Evolutionary conservation across 2,329 filamentous ascomycete species (phyloP).

Genomic region (Sphaerostilbella broomeana): DNA sequence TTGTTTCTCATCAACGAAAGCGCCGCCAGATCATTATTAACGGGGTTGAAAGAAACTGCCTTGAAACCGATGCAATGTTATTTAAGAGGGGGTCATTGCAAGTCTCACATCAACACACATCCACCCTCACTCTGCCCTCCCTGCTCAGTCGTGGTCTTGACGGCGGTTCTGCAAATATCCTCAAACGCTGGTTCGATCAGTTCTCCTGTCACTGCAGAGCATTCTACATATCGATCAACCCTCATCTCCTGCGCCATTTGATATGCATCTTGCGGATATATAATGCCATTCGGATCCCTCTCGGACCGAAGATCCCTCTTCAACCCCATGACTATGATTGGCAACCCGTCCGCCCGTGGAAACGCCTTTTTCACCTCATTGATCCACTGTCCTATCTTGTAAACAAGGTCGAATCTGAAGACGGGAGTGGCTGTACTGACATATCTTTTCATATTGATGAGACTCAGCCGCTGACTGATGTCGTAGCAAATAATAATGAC

Average conservation of each 20-base stretch:
- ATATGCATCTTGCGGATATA: conserved; percentile 56
- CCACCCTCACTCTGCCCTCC: conserved; percentile 51
- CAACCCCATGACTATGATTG: conserved; percentile 51
- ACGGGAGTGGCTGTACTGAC: conserved; percentile 32
- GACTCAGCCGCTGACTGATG: conserved; percentile 50
- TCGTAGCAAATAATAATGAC: conserved; percentile 56
- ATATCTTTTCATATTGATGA: conserved; percentile 51
- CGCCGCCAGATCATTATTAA: too few species aligned
- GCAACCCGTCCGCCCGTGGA: conserved; percentile 40
- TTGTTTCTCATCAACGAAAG: too few species aligned
- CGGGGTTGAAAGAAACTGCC: too few species aligned
- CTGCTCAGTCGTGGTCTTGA: conserved; percentile 37
- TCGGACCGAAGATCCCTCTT: conserved; percentile 56
- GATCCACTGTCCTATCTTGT: conserved; percentile 43
- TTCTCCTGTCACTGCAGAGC: conserved; percentile 55
- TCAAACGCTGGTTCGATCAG: conserved; percentile 52
- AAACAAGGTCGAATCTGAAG: conserved; percentile 2
- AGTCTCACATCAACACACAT: conserved; percentile 44
- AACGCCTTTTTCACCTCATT: conserved; percentile 47
- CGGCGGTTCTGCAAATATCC: conserved; percentile 53
- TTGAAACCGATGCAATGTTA: too few species aligned
- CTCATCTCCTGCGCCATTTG: conserved; percentile 50
- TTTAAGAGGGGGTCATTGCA: too few species aligned
- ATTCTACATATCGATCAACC: conserved; percentile 58
- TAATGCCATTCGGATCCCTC: conserved; percentile 51